Evolutionary conservation across 208 protist genomes (phyloP).

Genomic region (Acanthamoeba royreba): DNA sequence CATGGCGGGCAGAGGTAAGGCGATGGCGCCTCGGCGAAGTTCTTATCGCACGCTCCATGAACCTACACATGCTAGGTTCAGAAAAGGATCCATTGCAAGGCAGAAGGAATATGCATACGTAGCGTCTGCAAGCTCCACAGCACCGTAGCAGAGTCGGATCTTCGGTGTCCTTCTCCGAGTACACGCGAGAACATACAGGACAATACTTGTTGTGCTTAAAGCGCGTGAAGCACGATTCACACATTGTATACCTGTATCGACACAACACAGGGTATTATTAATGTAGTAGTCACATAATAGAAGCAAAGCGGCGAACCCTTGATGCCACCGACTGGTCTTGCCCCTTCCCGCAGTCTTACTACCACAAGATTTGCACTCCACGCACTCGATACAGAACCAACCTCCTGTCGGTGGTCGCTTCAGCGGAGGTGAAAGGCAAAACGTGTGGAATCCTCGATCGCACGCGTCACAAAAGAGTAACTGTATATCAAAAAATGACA

Average conservation of each 20-base stretch:
- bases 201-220: slow-evolving; percentile 27
- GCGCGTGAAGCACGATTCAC: background rate
- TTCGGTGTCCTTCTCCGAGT: background rate
- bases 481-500: background rate
- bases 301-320: background rate
- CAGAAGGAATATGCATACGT: background rate
- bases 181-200: background rate
- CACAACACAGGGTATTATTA: background rate
- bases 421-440: slow-evolving; percentile 3
- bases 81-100: background rate
- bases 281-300: background rate
- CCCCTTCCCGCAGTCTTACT: background rate
- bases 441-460: slow-evolving; percentile 27
- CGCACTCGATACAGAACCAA: slow-evolving; percentile 24
- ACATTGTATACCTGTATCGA: background rate
- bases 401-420: background rate
- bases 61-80: background rate
- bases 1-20: background rate
- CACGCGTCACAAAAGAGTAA: slow-evolving; percentile 21
- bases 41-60: background rate
- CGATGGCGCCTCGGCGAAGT: background rate
- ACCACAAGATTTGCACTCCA: background rate
- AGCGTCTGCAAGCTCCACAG: background rate
- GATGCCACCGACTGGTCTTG: background rate
- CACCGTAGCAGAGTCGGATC: background rate